These are phyloP conservation scores for Blastocladiella britannica DNA, from an alignment of 192 early-diverging fungal genomes.

Conservation along the genomic window DNA sequence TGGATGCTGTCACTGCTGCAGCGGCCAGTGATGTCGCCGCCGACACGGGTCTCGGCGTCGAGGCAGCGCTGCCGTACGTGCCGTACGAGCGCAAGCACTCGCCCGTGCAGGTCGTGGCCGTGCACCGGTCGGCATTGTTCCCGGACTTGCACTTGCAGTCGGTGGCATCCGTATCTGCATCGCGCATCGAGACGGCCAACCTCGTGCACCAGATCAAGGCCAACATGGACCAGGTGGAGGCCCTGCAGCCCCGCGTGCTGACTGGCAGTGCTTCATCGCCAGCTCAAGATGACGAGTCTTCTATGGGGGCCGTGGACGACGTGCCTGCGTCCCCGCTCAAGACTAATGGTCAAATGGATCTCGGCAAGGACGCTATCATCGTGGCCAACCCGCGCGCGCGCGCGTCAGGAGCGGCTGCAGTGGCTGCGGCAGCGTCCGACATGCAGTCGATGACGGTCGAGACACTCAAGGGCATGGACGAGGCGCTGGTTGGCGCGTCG, in stretches of 20 bases:
- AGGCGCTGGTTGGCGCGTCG: neutral
- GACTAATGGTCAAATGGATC: too few relatives aligned
- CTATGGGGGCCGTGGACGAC: neutral
- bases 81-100: slow-evolving; percentile 5
- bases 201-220: neutral
- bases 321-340: neutral
- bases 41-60: neutral
- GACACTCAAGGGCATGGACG: neutral
- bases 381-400: too few relatives aligned
- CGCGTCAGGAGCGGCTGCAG: neutral
- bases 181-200: neutral
- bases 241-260: neutral
- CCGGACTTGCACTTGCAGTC: too few relatives aligned
- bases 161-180: neutral
- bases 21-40: neutral
- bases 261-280: neutral
- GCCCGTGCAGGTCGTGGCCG: neutral
- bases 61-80: slow-evolving; percentile 14
- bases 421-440: neutral
- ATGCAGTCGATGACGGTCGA: neutral
- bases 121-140: neutral
- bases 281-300: neutral
- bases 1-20: neutral
- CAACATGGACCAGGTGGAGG: neutral
- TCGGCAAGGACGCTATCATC: too few relatives aligned